These are phyloP conservation scores for Zanthoxylum bungeanum DNA, from an alignment of 345 rosid genomes.

Conservation along the genomic window DNA sequence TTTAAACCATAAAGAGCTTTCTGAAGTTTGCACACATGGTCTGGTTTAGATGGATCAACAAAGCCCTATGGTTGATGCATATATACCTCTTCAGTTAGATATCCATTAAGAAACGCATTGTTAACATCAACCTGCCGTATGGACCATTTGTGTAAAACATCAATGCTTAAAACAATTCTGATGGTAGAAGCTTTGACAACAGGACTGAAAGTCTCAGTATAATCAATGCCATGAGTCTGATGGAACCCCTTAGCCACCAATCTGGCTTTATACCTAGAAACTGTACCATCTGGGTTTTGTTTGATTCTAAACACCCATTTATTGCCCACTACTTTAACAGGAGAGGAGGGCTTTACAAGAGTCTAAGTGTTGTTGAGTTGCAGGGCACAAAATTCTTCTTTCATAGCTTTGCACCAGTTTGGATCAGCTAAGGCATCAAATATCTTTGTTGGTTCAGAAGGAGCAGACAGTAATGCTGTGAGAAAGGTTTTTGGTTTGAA, in stretches of 20 bases:
- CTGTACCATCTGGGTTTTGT: background rate
- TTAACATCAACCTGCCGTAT: no score
- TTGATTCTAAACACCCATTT: no score
- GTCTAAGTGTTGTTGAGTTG: background rate
- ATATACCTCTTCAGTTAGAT: no score
- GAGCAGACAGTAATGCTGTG: background rate
- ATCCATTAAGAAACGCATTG: no score
- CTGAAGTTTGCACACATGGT: background rate
- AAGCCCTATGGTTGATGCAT: background rate
- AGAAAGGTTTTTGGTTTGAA: background rate
- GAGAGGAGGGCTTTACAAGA: no score
- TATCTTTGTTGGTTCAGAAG: accelerated
- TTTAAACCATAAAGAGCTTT: background rate
- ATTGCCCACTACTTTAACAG: background rate
- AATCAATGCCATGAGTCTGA: no score
- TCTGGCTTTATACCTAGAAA: accelerated
- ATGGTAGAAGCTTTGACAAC: no score
- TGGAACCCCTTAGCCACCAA: no score
- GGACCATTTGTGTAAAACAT: no score
- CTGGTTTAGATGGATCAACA: background rate
- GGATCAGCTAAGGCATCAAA: no score
- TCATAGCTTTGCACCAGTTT: background rate
- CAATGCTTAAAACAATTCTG: background rate
- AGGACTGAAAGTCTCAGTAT: no score
- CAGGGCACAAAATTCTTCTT: background rate